Conservation (phyloP, 225 moss, liverwort and hornwort genomes). For the Takakia lepidozioides region DNA sequence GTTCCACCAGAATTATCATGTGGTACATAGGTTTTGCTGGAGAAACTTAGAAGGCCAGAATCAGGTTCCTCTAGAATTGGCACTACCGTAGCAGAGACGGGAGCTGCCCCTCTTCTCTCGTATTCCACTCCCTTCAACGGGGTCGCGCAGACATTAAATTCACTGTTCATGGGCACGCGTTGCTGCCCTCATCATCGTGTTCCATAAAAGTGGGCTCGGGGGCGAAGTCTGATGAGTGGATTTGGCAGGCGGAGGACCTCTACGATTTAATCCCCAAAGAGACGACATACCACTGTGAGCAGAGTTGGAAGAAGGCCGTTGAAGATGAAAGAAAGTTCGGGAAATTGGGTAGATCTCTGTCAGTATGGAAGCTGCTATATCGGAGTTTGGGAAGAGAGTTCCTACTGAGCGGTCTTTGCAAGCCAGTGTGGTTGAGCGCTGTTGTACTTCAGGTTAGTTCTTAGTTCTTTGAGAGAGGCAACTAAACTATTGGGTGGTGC, state of each 20-base stretch:
- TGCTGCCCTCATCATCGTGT: not conserved
- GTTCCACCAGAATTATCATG: not conserved
- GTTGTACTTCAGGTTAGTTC: constrained; percentile 70
- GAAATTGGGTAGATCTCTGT: constrained; percentile 12
- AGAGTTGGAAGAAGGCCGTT: constrained; percentile 34
- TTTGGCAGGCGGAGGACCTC: constrained; percentile 75
- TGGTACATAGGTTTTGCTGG: not conserved
- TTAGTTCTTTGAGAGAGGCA: no score
- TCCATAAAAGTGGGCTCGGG: not conserved
- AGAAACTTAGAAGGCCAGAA: not conserved
- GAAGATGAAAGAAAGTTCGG: constrained; percentile 18
- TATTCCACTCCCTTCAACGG: no score
- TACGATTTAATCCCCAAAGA: constrained; percentile 63
- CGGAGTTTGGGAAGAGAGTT: constrained; percentile 41
- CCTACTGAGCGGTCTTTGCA: constrained; percentile 23
- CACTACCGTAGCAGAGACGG: no score
- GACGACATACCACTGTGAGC: constrained; percentile 42
- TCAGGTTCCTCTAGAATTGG: not conserved
- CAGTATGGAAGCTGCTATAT: constrained; percentile 48
- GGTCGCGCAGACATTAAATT: no score
- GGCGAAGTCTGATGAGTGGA: no score
- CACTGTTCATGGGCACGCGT: not conserved
- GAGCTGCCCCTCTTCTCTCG: no score
- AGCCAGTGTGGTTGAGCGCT: constrained; percentile 48
- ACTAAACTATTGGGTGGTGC: no score